phyloP scores from a whole-genome alignment of 495 filamentous ascomycete species.

The Corynascus novoguineensis region DNA sequence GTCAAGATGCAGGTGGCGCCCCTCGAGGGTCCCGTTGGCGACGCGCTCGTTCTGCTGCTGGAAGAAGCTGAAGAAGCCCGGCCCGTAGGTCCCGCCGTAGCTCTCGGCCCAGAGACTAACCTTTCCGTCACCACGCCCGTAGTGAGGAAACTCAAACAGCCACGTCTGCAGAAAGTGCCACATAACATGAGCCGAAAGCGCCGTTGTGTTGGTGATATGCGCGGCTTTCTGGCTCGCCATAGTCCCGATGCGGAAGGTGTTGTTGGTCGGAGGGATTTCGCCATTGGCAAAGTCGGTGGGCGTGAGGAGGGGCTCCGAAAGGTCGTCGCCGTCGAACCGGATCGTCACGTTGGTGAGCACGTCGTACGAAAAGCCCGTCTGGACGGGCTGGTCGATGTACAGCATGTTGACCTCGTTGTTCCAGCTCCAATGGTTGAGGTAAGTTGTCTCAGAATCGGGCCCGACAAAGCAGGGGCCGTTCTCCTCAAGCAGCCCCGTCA shows the following conservation, averaged over 20 bases:
- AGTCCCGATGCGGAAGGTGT: conserved; percentile 52
- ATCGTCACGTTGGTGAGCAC: conserved; percentile 36
- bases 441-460: conserved; percentile 38
- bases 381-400: conserved; percentile 60
- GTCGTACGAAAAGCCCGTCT: conserved; percentile 51
- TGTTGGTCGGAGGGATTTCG: conserved; percentile 11
- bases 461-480: conserved; percentile 41
- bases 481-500: conserved; percentile 50
- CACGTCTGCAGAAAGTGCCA: conserved; percentile 69
- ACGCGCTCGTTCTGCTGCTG: conserved; percentile 50
- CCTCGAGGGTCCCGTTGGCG: conserved; percentile 3
- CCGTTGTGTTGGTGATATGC: conserved; percentile 55
- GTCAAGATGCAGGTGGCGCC: conserved; percentile 46
- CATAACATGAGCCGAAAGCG: conserved; percentile 51
- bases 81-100: conserved; percentile 58
- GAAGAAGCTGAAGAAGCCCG: conserved; percentile 55
- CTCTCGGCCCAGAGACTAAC: conserved; percentile 57
- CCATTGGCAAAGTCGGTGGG: conserved; percentile 24
- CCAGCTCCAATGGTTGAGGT: conserved; percentile 53
- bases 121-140: conserved; percentile 37
- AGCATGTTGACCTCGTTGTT: conserved; percentile 66
- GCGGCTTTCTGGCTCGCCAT: conserved; percentile 47
- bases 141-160: conserved; percentile 52
- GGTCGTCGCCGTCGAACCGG: conserved; percentile 19
- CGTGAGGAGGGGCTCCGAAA: conserved; percentile 13